Base-by-base conservation (phyloP, 441 rosid species). In the Biscutella auriculata region DNA sequence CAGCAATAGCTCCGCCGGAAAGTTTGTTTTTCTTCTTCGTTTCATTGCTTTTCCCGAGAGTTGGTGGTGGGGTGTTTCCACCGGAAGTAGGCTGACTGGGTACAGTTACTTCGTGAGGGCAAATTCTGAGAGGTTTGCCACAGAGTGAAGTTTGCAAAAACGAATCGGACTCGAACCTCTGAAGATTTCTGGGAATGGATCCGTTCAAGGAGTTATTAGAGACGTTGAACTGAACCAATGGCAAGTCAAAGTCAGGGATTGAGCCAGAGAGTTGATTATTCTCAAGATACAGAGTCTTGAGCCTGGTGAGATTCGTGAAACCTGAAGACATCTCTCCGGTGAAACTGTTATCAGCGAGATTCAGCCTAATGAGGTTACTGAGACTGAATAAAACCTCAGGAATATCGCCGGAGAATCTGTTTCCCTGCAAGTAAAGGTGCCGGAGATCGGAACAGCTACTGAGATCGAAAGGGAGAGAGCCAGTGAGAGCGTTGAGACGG, bases 1-100 rank as follows among this genome's bases (percentile, higher is more conserved):
- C 99, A 1, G 97, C 95, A 52, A 87, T 82, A 10, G 84, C 95
- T 8, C 95, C 99, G 6, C 88, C 95, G 2, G 97, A 85, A 9
- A 90, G 75, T 74, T 79, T 78, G 51, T 68, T 77, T 53, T 54
- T 67, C 50, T 66, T 62, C 37, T 35, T 35, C 26, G 68, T 42
- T 17, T 29, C 80, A 2, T 48, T 29, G 35, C 19, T 12, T 26
- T 56, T 72, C 0, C 52, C 49, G 2, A 58, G 0, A 15, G 65
- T 68, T 39, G 65, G 68, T 3, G 73, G 68, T 6, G 63, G n/a
- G n/a, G n/a, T 69, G 51, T 37, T 65, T 6, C 68, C 82, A 5
- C 59, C 77, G n/a, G 72, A 71, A 10, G 57, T 73, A 11, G 91
- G 84, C 40, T 68, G 56, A 51, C 79, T 79, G 0, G 92, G 84